These are phyloP conservation scores for Helianthus annuus DNA, from an alignment of 129 eudicot species.

Conservation along the genomic window DNA sequence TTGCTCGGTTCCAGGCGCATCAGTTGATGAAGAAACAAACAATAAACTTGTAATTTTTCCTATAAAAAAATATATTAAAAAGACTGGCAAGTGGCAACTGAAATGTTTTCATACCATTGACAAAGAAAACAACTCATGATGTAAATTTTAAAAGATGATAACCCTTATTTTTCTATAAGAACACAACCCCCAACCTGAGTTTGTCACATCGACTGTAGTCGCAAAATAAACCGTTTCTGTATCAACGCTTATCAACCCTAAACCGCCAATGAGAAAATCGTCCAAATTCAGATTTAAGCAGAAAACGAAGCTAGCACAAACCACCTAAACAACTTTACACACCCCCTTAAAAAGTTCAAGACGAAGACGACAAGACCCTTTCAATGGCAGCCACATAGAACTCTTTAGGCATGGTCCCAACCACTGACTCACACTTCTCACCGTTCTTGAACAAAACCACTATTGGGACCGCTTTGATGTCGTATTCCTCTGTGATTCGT, in stretches of 20 bases:
- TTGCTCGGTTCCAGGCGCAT: too few species aligned
- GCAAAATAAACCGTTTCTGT: background rate
- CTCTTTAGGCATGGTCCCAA: slow-evolving; percentile 98
- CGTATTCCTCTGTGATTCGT: slow-evolving; percentile 63
- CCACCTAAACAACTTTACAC: slow-evolving; percentile 23
- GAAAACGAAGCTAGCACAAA: slow-evolving; percentile 6
- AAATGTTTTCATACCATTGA: background rate
- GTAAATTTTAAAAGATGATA: background rate
- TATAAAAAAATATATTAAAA: too few species aligned
- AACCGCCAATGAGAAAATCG: background rate
- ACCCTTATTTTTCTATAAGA: background rate
- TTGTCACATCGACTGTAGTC: background rate
- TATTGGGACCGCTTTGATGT: slow-evolving; percentile 93
- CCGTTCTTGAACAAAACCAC: slow-evolving; percentile 91
- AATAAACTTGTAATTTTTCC: too few species aligned
- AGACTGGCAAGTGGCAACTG: too few species aligned
- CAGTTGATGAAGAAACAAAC: too few species aligned
- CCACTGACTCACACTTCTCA: slow-evolving; percentile 56
- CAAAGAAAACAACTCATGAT: background rate
- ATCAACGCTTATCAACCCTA: background rate
- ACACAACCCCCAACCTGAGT: background rate
- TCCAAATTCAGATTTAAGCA: slow-evolving; percentile 10
- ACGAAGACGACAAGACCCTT: slow-evolving; percentile 55
- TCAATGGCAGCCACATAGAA: slow-evolving; percentile 90
- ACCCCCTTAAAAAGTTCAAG: slow-evolving; percentile 1